Evolutionary conservation across 208 protist genomes (phyloP), one percentile per base, ranked within the genome.

Genomic region (Acanthamoeba castellanii): DNA sequence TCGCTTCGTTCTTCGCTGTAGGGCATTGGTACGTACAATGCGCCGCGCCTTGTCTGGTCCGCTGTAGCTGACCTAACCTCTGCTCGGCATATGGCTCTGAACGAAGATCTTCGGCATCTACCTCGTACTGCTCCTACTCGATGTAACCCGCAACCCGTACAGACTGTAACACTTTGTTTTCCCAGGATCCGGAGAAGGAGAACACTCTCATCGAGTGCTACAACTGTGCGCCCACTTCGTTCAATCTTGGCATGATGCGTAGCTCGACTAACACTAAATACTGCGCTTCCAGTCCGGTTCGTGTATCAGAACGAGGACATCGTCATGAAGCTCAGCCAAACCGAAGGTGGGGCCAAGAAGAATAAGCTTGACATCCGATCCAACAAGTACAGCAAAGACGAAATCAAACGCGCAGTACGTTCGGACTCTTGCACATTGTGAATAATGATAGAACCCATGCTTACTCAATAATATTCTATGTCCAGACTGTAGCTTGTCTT

Each of bases 71-170:
- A 37, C 14, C 2, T 6, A 4, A 68, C 25, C 70, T 34, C 70
- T 78, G 45, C 45, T 47, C 45, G 2, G 45, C 7, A 2, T 47
- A 47, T 78, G 34, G 7, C 37, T 42, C 45, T 18, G 16, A 34
- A 27, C 61, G 8, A 88, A 92, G 85, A 68, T 92, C 55, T 92
- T 92, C 70, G 85, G 85, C 85, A 92, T 92, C 25, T 92, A 92
- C 42, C 45, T 74, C 52, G 85, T 92, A 72, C 59, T 25, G 34
- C 55, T n/a, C 6, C 22, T 72, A 18, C 9, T 32, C 30, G 9
- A 50, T 34, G 2, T 74, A 30, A 22, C 22, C 13, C 0, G 45
- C 30, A 72, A 32, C 0, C 27, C 18, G 25, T 88, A 27, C 25
- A 59, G 4, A 78, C 30, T 78, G 52, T 20, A 30, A 30, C 61